phyloP scores from a whole-genome alignment of 306 rosid species.

The Amphicarpaea edgeworthii region DNA sequence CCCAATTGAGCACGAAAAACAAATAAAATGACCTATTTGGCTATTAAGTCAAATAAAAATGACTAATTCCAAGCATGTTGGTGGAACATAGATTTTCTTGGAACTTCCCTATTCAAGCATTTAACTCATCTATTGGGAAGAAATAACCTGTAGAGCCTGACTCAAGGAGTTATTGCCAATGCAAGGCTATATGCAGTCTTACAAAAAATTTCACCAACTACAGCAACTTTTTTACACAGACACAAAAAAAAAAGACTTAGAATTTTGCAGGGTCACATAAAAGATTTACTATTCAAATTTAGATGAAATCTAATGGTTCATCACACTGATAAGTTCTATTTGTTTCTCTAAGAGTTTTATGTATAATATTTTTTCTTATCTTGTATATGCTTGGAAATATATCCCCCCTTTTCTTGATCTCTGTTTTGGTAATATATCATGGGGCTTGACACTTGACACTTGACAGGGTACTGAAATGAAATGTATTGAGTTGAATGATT shows the following conservation, averaged over 20 bases:
- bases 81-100: neutral
- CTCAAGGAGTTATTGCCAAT: conserved; percentile 19
- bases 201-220: neutral
- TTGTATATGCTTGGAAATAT: conserved; percentile 6
- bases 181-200: neutral
- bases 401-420: neutral
- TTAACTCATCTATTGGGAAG: neutral
- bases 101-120: neutral
- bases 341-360: neutral
- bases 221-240: conserved; percentile 10
- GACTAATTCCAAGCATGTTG: neutral
- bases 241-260: neutral
- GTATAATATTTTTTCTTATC: neutral
- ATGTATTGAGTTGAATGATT: conserved; percentile 13
- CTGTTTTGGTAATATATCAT: too few species aligned
- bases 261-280: neutral
- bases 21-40: too few species aligned
- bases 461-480: conserved; percentile 22
- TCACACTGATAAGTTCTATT: neutral
- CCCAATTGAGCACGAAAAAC: too few species aligned
- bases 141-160: conserved; percentile 5
- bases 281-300: conserved; percentile 22
- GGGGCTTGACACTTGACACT: too few species aligned
- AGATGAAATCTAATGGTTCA: conserved; percentile 20
- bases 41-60: too few species aligned